Base-by-base conservation (phyloP, 1,284 basidiomycete genomes). In the Tilletiopsis washingtonensis region DNA sequence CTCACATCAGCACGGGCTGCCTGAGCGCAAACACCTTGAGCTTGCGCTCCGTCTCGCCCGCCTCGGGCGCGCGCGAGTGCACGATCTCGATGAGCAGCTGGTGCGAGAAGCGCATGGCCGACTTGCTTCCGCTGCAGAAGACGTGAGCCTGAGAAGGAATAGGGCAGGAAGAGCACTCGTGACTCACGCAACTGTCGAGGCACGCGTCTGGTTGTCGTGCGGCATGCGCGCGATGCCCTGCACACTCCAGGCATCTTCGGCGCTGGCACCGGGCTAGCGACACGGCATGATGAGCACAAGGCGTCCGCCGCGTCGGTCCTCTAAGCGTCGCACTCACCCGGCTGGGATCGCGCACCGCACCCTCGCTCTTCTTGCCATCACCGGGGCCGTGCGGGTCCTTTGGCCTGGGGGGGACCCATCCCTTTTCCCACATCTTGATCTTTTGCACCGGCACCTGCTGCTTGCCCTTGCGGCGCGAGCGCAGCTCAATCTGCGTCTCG, bases 11-110 rank as follows among this genome's bases (percentile, higher is more conserved):
- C 12, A 71, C 58, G 9, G 67, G 66, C 43, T 73, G 70, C 12
- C 70, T 57, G 29, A 73, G 51, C 2, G 69, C 63, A 51, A 71
- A 73, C 20, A 73, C 70, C 41, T 73, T 73, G 46, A 73, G 50
- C 29, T 64, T 54, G 11, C 69, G 44, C 27, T 63, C 53, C 15
- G 49, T 42, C 5, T 46, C 42, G 26, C 23, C 55, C 2, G 46
- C 40, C 4, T 43, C 38, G n/a, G 64, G 53, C 7, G 49, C 36
- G 4, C 69, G 55, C 12, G 53, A 58, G 49, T 73, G 70, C 12
- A 73, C 67, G 14, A 73, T 63, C 53, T 73, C 70, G 9, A 73
- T 67, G 4, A 73, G 64, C 4, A 73, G 53, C 14, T 56, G 48
- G 43, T 73, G 70, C 37, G 62, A 59, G 44, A 71, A 71, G 6